Percentiles rank a stretch among this genome's conserved stretches.
Evolutionary conservation across 805 yeast genomes (phyloP).

Genomic region (Yarrowia sp.): DNA sequence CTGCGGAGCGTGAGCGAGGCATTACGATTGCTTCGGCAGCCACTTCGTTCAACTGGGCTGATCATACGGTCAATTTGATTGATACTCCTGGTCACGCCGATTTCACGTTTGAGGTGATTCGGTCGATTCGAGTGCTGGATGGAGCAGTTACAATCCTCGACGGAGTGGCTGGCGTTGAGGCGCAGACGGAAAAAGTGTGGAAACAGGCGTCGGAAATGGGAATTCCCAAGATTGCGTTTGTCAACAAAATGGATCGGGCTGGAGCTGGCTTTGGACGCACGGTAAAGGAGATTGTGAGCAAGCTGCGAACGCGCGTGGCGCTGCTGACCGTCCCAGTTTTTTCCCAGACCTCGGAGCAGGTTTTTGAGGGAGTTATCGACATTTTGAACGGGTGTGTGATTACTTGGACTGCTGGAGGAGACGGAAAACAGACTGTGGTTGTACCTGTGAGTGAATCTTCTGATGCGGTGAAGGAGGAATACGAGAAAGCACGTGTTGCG

Average conservation of each 20-base stretch:
- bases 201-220: conserved; percentile 65
- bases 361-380: conserved; percentile 73
- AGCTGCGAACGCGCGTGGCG: conserved; percentile 70
- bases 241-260: conserved; percentile 93
- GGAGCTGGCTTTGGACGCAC: conserved; percentile 95
- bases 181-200: conserved; percentile 98
- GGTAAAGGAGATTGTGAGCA: conserved; percentile 75
- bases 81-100: conserved; percentile 99
- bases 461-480: conserved; percentile 48
- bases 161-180: conserved; percentile 97
- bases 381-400: conserved; percentile 61
- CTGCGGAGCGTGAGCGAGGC: conserved; percentile 88
- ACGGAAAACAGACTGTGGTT: conserved; percentile 55
- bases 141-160: conserved; percentile 92
- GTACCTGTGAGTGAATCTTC: conserved; percentile 40
- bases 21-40: conserved; percentile 97
- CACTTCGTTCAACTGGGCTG: conserved; percentile 82
- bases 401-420: conserved; percentile 42
- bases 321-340: conserved; percentile 78
- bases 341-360: conserved; percentile 39
- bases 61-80: conserved; percentile 73
- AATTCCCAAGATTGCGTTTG: conserved; percentile 75
- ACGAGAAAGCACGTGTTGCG: conserved; percentile 62
- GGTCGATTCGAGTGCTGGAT: conserved; percentile 87
- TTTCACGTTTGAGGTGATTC: conserved; percentile 88